phyloP scores from a whole-genome alignment of 805 yeast genomes.

The Lipomyces mesembrius region DNA sequence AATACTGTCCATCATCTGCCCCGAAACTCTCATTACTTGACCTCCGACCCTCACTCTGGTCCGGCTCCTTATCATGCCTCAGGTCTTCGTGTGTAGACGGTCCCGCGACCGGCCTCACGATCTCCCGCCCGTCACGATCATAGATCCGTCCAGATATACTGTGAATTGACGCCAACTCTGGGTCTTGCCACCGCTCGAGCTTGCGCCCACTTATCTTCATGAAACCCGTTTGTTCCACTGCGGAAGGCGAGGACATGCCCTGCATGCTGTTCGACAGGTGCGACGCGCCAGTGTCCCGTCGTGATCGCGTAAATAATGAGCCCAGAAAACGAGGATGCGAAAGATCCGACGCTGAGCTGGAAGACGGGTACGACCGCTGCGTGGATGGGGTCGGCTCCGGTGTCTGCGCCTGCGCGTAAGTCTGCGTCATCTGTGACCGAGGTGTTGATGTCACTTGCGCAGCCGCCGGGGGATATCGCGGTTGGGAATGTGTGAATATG shows the following conservation, averaged over 20 bases:
- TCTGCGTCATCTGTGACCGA: not conserved
- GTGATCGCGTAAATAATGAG: slow-evolving; percentile 24
- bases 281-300: slow-evolving; percentile 25
- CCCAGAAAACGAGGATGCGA: slow-evolving; percentile 22
- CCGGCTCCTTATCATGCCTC: not conserved
- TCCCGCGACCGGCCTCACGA: slow-evolving; percentile 6
- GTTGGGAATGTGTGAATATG: not conserved
- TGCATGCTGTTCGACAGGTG: slow-evolving; percentile 1
- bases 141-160: slow-evolving; percentile 31
- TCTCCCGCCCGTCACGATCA: slow-evolving; percentile 30
- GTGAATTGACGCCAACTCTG: slow-evolving; percentile 32
- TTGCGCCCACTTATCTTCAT: slow-evolving; percentile 35
- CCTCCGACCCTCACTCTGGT: not conserved
- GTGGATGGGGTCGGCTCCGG: slow-evolving; percentile 1
- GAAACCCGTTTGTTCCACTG: slow-evolving; percentile 25
- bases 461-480: not conserved
- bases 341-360: slow-evolving; percentile 12
- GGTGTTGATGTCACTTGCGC: not conserved
- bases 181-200: slow-evolving; percentile 37
- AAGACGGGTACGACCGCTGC: not conserved
- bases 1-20: slow-evolving; percentile 8
- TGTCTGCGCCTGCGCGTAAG: not conserved
- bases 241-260: not conserved
- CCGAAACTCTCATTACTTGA: not conserved
- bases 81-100: not conserved